Base-by-base conservation (phyloP, 78 protist genomes). In the Dictyostelium firmibasis region DNA sequence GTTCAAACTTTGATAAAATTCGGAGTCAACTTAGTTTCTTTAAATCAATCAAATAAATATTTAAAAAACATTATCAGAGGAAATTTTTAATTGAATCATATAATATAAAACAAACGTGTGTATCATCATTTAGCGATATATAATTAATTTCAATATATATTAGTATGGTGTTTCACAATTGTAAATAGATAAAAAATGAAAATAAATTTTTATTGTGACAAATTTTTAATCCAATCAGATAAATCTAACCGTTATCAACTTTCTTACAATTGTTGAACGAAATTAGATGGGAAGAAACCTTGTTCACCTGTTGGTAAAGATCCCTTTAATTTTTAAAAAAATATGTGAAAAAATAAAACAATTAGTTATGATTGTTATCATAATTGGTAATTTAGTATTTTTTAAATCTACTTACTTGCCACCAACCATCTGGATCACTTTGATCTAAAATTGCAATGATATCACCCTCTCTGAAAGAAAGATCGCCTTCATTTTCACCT, bases 401-500 rank as follows among this genome's bases (percentile, higher is more conserved):
- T 20, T 3, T 18, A 53, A 14, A 14, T 18, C 14, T 53, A 67
- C 75, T 67, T 67, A 91, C 96, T 81, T 92, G 91, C 92, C 91
- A 92, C 96, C 96, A 92, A 16, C 96, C 96, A 78, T 62, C 44
- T 72, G 81, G 85, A 57, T 92, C 96, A 20, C 86, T 50, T 81
- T 92, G 84, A 84, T 92, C 96, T n/a, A 92, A n/a, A 69, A 92
- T 84, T 20, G 25, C 84, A 50, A 92, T 92, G 29, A 84, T 78
- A 25, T 92, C 96, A 69, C 96, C 96, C 23, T 50, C 92, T 41
- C 50, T 91, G 44, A 92, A 92, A 14, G 96, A 60, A 31, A 92
- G 78, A 81, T 92, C 96, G 50, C 96, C 96, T 27, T 79, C 96
- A 36, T 92, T 92, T 50, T 92, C 96, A 43, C 91, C 96, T 29